Percentiles rank a stretch among this genome's conserved stretches.
phyloP scores from a whole-genome alignment of 768 basidiomycete species.

The Strobilomyces dryophilus region DNA sequence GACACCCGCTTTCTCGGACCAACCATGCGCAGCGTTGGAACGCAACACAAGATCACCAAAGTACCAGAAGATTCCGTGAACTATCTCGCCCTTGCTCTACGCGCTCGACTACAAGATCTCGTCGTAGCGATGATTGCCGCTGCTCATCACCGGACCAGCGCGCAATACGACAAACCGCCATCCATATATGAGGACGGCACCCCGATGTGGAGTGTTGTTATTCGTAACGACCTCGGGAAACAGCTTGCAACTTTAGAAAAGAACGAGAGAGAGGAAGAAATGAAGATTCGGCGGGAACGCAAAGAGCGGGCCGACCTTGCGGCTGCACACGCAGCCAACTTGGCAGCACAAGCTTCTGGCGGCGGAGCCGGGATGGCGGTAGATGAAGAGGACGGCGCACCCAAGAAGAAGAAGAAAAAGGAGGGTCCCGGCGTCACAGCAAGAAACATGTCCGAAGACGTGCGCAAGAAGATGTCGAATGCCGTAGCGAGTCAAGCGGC shows the following conservation, averaged over 20 bases:
- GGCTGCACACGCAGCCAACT: conserved; percentile 62
- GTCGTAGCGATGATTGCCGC: conserved; percentile 66
- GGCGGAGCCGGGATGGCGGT: conserved; percentile 23
- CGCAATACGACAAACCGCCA: conserved; percentile 64
- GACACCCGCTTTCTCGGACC: conserved; percentile 60
- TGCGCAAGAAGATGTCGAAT: conserved; percentile 89
- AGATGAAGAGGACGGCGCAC: conserved; percentile 52
- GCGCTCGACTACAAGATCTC: conserved; percentile 68
- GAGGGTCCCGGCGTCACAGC: conserved; percentile 83
- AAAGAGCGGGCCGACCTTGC: conserved; percentile 73
- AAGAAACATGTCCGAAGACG: conserved; percentile 87
- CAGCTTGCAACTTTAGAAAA: conserved; percentile 73
- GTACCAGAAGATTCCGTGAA: conserved; percentile 70
- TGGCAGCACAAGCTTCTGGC: conserved; percentile 53
- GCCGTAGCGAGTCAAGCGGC: conserved; percentile 85
- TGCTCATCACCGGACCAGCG: conserved; percentile 62
- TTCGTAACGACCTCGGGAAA: conserved; percentile 77
- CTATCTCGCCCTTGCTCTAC: conserved; percentile 77
- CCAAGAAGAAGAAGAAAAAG: conserved; percentile 79
- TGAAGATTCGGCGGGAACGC: conserved; percentile 65
- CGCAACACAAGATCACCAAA: conserved; percentile 62
- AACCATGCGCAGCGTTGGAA: conserved; percentile 64
- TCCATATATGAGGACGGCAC: conserved; percentile 61
- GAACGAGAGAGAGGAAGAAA: conserved; percentile 82
- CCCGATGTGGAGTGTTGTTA: conserved; percentile 80